Conservation (phyloP, 345 rosid genomes). For the Camelina neglecta region DNA sequence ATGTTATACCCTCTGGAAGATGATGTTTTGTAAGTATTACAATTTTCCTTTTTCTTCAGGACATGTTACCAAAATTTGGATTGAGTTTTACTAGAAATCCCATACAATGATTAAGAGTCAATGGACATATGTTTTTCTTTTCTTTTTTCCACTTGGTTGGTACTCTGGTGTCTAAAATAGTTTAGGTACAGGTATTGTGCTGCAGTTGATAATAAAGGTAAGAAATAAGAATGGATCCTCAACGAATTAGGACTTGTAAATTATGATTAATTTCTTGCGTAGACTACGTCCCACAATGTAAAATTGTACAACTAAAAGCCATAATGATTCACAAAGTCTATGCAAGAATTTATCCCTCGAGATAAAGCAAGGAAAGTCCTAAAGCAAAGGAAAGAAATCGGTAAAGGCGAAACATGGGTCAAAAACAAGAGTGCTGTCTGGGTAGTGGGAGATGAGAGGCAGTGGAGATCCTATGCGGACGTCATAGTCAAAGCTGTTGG, state of each 20-base stretch:
- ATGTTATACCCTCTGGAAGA: conserved; percentile 64
- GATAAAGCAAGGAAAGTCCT: conserved; percentile 34
- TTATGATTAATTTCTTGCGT: conserved; percentile 43
- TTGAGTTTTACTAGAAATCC: conserved; percentile 16
- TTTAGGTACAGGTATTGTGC: background rate
- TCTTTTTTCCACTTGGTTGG: background rate
- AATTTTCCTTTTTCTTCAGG: conserved; percentile 16
- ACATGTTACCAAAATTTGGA: conserved; percentile 34
- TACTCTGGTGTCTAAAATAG: conserved; percentile 1
- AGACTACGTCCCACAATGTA: conserved; percentile 30
- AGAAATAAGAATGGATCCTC: conserved; percentile 7
- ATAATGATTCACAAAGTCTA: conserved; percentile 27
- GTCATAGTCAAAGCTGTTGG: conserved; percentile 48
- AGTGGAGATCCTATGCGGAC: conserved; percentile 46
- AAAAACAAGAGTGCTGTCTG: conserved; percentile 39
- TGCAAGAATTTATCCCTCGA: conserved; percentile 41
- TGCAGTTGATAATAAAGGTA: conserved; percentile 21
- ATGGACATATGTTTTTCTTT: conserved; percentile 16
- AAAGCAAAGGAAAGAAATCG: conserved; percentile 57
- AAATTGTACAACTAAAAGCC: background rate
- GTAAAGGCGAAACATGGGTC: conserved; percentile 52
- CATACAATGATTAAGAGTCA: conserved; percentile 19
- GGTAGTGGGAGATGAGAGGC: conserved; percentile 37
- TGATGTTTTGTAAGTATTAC: conserved; percentile 61
- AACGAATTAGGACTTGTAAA: conserved; percentile 23